Percentiles rank a stretch among this genome's conserved stretches.
phyloP scores from a whole-genome alignment of 208 protist species.

The Dictyostelium gargantuum region DNA sequence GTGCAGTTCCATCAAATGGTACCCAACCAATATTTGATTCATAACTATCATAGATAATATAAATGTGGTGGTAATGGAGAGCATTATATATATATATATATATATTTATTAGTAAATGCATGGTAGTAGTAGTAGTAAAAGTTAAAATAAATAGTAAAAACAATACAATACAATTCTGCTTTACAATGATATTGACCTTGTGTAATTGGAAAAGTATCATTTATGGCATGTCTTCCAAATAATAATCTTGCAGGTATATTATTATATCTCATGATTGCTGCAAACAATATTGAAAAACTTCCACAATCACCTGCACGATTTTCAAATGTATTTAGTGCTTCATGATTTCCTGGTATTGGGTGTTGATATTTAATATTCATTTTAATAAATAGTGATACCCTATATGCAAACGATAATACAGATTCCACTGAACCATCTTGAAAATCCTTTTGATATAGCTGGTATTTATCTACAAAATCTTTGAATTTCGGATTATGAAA shows the following conservation, averaged over 20 bases:
- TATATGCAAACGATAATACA: background rate
- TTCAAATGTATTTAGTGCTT: background rate
- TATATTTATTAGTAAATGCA: too few species aligned
- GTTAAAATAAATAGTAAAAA: too few species aligned
- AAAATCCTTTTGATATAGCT: background rate
- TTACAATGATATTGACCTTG: background rate
- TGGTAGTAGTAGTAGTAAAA: too few species aligned
- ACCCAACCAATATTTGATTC: too few species aligned
- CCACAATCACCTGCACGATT: background rate
- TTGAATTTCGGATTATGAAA: background rate
- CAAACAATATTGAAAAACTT: background rate
- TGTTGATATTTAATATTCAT: background rate
- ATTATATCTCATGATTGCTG: background rate
- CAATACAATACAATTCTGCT: slow-evolving; percentile 9
- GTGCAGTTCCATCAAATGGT: too few species aligned
- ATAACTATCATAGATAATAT: too few species aligned
- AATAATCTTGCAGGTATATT: background rate
- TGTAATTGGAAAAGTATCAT: background rate
- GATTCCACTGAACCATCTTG: background rate
- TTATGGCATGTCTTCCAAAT: background rate
- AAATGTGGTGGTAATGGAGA: too few species aligned
- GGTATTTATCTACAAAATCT: background rate
- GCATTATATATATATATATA: too few species aligned
- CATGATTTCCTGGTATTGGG: background rate
- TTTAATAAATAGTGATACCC: background rate